These are phyloP conservation scores for Coleophoma crateriformis DNA, from an alignment of 2,329 filamentous ascomycete genomes.

Conservation along the genomic window DNA sequence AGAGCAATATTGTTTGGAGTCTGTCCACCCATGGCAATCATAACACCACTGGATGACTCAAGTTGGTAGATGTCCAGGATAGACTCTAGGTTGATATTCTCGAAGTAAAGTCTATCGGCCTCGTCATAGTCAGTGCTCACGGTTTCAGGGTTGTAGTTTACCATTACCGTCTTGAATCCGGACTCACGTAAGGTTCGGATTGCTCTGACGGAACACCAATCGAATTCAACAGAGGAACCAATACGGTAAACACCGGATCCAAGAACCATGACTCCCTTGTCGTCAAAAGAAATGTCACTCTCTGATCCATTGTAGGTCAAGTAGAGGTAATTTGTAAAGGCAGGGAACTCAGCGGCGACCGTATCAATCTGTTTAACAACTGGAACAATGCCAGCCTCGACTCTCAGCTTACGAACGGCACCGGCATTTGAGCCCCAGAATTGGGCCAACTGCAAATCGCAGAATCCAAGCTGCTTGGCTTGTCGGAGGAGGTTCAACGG, in stretches of 20 bases:
- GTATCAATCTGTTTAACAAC: constrained; percentile 98
- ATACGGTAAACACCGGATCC: constrained; percentile 96
- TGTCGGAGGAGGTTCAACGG: constrained; percentile 65
- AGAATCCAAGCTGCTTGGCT: constrained; percentile 93
- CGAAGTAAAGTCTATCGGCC: constrained; percentile 91
- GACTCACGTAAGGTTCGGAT: constrained; percentile 83
- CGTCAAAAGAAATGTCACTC: constrained; percentile 77
- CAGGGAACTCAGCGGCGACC: constrained; percentile 93
- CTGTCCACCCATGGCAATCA: constrained; percentile 95
- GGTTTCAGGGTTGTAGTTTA: constrained; percentile 90
- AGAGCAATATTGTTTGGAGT: constrained; percentile 97
- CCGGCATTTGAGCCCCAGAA: constrained; percentile 95
- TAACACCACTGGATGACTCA: constrained; percentile 76
- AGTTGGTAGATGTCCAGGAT: constrained; percentile 91
- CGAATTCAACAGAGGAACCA: constrained; percentile 95
- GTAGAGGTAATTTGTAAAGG: constrained; percentile 93
- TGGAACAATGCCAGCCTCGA: constrained; percentile 82
- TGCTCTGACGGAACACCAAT: constrained; percentile 96
- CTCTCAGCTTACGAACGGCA: constrained; percentile 74
- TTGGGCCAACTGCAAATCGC: constrained; percentile 85
- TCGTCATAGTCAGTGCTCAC: constrained; percentile 91
- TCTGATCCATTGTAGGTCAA: constrained; percentile 90
- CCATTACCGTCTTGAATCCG: constrained; percentile 92
- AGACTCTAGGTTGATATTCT: constrained; percentile 87
- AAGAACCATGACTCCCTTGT: constrained; percentile 92